Percentiles rank a stretch among this genome's conserved stretches.
Conservation (phyloP, 768 basidiomycete genomes). For the Chalciporus chontae region DNA sequence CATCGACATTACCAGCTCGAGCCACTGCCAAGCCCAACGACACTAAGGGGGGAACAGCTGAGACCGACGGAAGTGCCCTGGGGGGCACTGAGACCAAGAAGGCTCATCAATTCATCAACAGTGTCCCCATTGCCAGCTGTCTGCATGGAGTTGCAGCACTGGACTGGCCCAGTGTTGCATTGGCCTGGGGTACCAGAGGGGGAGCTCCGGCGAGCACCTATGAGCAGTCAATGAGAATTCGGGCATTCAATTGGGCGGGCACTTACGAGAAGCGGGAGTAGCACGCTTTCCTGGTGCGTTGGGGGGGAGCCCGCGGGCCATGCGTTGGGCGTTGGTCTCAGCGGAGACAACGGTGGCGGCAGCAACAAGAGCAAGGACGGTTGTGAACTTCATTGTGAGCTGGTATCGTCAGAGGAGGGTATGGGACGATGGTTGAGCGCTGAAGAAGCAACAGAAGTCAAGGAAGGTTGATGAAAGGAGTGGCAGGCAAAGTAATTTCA, state of each 20-base stretch:
- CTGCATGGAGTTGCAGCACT: conserved; percentile 18
- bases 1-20: conserved; percentile 15
- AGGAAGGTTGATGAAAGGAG: conserved; percentile 11
- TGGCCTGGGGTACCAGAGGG: conserved; percentile 35
- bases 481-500: background rate
- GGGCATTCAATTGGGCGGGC: background rate
- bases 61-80: conserved; percentile 17
- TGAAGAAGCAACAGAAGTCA: conserved; percentile 7
- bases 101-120: background rate
- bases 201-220: conserved; percentile 34
- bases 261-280: conserved; percentile 34
- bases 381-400: conserved; percentile 28
- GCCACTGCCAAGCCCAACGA: conserved; percentile 18
- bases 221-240: background rate
- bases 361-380: conserved; percentile 35
- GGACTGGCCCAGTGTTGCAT: conserved; percentile 15
- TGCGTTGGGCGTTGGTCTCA: conserved; percentile 50
- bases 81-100: background rate
- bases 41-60: conserved; percentile 32
- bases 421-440: background rate
- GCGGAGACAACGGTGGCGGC: conserved; percentile 37
- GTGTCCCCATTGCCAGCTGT: background rate
- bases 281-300: conserved; percentile 38
- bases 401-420: background rate
- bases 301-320: conserved; percentile 53